Evolutionary conservation across 2,329 filamentous ascomycete genomes (phyloP), one percentile per base, ranked within the genome.

Genomic region (Truncatella angustata): DNA sequence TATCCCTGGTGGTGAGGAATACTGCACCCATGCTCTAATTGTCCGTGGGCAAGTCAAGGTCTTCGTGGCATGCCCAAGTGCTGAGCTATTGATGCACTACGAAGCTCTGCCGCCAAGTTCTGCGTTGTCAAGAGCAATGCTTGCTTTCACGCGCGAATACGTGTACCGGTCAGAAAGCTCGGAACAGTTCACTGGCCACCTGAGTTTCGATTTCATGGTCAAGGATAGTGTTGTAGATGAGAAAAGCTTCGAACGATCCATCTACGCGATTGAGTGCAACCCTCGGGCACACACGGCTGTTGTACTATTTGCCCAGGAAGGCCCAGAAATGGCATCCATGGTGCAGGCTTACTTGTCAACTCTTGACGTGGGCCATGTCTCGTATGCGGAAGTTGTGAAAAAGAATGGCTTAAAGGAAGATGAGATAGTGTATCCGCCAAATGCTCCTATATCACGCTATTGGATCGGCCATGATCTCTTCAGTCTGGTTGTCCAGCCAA

Each of bases 231-330:
- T 11, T 12, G 30, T 49, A 3, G 43, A 32, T 12, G 63, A 70
- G 35, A 56, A 51, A 24, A 62, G 56, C 37, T 66, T 60, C 35
- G 68, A 40, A 66, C 69, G n/a, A 59, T 74, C 57, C 24, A 64
- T 89, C 2, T 86, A 82, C 56, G 84, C 85, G 0, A 89, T 90
- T 52, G 86, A 89, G 62, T 89, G 86, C 61, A 90, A 89, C 51
- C 86, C 86, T 0, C 73, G 86, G 12, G 82, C 81, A 0, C 86
- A 90, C 59, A 90, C 86, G 0, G 86, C 86, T 0, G 79, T 86
- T 0, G 74, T 82, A 1, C 68, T 89, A 1, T 87, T 90, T 63
- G 63, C 64, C 4, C 69, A 70, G 32, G 63, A 67, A 3, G 70
- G 70, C 4, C 61, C 65, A 2, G 65, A 72, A n/a, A 69, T 70